Percentiles rank a stretch among this genome's conserved stretches.
Conservation (phyloP, 169 alveolate genomes). For the Fabrea salina region DNA sequence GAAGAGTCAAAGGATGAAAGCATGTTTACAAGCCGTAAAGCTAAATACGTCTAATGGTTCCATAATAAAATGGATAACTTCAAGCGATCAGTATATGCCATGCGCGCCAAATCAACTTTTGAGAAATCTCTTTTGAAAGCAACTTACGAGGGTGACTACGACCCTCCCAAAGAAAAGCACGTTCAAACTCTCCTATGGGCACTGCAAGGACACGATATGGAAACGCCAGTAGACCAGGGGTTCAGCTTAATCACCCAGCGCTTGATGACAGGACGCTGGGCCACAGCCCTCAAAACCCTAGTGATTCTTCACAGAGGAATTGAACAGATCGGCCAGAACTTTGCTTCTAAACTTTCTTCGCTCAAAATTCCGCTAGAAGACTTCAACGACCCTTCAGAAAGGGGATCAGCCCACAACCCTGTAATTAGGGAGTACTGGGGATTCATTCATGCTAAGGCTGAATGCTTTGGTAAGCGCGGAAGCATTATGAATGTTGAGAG, state of each 20-base stretch:
- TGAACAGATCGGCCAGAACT: not conserved
- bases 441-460: not conserved
- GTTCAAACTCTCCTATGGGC: slow-evolving; percentile 25
- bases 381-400: slow-evolving; percentile 25
- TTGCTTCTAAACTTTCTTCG: not conserved
- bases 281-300: not conserved
- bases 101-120: not conserved
- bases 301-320: slow-evolving; percentile 20
- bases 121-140: slow-evolving; percentile 33
- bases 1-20: no score
- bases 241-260: not conserved
- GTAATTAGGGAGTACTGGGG: slow-evolving; percentile 6
- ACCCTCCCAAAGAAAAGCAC: slow-evolving; percentile 35
- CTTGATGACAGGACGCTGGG: slow-evolving; percentile 9
- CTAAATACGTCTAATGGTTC: not conserved
- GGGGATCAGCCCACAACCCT: not conserved
- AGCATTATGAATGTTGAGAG: slow-evolving; percentile 4
- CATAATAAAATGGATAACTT: slow-evolving; percentile 3
- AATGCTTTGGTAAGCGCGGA: not conserved
- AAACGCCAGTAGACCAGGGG: slow-evolving; percentile 7
- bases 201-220: slow-evolving; percentile 7
- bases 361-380: not conserved
- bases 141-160: slow-evolving; percentile 12
- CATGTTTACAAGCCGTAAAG: no score
- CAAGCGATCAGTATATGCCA: slow-evolving; percentile 19